Base-by-base conservation (phyloP, 2,329 filamentous ascomycete species). In the Didymella arachidicola region DNA sequence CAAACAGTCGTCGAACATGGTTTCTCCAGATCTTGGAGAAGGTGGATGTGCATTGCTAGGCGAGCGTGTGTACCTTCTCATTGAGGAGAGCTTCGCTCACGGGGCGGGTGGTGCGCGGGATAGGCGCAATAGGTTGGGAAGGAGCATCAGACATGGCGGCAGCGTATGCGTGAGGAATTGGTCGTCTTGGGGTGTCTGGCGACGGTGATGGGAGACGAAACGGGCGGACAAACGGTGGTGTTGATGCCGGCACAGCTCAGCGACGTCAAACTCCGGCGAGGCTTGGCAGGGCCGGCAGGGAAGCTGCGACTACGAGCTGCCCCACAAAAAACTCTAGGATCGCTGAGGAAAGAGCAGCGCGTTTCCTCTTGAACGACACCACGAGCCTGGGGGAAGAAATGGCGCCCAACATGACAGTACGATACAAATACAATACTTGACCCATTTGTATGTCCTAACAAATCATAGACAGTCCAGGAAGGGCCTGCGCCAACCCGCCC, bases 31-130 rank as follows among this genome's bases (percentile, higher is more conserved):
- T 12, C 41, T 4, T 3, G 12, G 1, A 14, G 25, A 25, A 18
- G 38, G 32, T 51, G 46, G 12, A 38, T n/a, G n/a, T n/a, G 42
- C 47, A 3, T 43, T 19, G 3, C n/a, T 43, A 19, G 27, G 44
- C 41, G 19, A 39, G 61, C 50, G 49, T 36, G 27, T 53, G 69
- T 88, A 97, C 95, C 93, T 99, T 99, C 83, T 99, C 95, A 81
- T 98, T 98, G 77, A 99, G 87, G 74, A 99, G 88, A 76, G 94
- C 92, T 85, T 99, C 95, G 85, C 94, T 98, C 82, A 97, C 90
- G 65, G 95, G 94, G 80, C 86, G 86, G 76, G 80, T 86, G 63
- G 87, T 82, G 71, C 92, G 87, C 79, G 89, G 85, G 77, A 90
- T 85, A 71, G 87, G 84, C 68, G 86, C 82, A 66, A 84, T 79